These are phyloP conservation scores for Mycena floridula DNA, from an alignment of 768 basidiomycete genomes.

Conservation along the genomic window DNA sequence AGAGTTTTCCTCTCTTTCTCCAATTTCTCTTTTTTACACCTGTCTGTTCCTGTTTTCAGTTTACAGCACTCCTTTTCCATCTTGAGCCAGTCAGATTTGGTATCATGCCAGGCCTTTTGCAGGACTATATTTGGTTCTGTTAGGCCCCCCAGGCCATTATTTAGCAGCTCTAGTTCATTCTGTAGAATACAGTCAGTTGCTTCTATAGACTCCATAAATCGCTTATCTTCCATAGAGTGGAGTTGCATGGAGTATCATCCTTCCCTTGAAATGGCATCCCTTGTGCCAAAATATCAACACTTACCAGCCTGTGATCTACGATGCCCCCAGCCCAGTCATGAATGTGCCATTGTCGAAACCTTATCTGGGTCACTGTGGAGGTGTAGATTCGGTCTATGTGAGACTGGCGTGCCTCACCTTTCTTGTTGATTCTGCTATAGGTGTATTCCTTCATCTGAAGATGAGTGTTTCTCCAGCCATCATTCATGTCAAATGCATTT, in stretches of 20 bases:
- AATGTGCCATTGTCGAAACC: background rate
- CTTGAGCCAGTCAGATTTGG: background rate
- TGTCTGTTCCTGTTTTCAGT: background rate
- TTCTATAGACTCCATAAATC: background rate
- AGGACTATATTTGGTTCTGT: background rate
- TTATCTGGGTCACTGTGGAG: background rate
- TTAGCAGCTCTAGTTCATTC: background rate
- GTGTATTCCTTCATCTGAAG: background rate
- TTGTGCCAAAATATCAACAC: background rate
- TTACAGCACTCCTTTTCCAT: background rate
- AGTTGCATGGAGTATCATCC: background rate
- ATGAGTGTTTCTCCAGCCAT: conserved; percentile 7
- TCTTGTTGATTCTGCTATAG: conserved; percentile 7
- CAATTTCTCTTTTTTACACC: background rate
- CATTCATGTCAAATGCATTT: conserved; percentile 1
- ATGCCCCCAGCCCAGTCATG: background rate
- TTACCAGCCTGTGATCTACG: background rate
- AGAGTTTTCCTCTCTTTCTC: background rate
- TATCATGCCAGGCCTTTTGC: background rate
- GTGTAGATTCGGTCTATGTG: background rate
- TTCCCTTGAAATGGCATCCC: background rate
- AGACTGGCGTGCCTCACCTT: background rate
- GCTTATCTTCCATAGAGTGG: background rate
- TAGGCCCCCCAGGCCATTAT: too few relatives aligned
- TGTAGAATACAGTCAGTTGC: background rate